Conservation (phyloP, 73 alveolate genomes). For the Effrenium voratum region DNA sequence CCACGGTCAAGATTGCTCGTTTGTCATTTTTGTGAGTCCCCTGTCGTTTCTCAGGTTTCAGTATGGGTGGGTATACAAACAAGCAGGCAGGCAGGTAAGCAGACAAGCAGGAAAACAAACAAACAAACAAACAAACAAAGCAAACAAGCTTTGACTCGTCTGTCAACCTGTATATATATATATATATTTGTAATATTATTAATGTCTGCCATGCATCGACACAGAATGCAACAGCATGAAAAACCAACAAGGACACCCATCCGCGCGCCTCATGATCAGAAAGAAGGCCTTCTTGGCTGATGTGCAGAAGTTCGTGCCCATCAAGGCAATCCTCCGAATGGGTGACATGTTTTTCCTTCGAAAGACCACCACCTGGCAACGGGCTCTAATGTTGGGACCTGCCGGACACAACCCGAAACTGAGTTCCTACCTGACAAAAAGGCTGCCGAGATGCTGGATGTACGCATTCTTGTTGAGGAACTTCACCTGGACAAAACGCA, state of each 20-base stretch:
- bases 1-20: background rate
- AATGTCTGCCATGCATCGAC: too few relatives aligned
- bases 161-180: background rate
- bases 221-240: too few relatives aligned
- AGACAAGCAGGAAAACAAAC: background rate
- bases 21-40: too few relatives aligned
- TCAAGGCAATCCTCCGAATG: conserved; percentile 17
- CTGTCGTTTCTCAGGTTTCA: too few relatives aligned
- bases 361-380: background rate
- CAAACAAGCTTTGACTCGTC: too few relatives aligned
- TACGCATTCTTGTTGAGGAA: conserved; percentile 98
- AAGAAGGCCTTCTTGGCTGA: conserved; percentile 98
- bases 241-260: background rate
- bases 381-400: background rate
- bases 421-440: background rate
- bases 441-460: conserved; percentile 92
- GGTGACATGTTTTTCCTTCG: background rate
- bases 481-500: conserved; percentile 94
- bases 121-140: background rate
- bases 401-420: background rate
- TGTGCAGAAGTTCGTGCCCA: conserved; percentile 92
- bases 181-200: too few relatives aligned
- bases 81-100: background rate
- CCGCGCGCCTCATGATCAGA: conserved; percentile 96
- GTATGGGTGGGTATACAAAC: background rate